Evolutionary conservation across 345 rosid genomes (phyloP).

Genomic region (Pugionium cornutum): DNA sequence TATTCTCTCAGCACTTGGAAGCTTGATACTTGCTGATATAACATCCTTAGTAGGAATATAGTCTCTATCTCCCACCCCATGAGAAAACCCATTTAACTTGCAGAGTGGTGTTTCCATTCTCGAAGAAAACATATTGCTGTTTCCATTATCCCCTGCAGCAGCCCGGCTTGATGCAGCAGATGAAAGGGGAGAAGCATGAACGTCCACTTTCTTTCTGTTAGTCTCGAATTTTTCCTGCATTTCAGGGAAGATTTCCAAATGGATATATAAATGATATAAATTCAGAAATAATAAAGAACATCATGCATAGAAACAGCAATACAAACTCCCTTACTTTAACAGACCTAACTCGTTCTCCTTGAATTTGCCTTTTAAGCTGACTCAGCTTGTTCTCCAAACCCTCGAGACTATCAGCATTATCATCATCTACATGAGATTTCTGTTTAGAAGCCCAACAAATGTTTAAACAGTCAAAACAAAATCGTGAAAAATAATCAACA

Average conservation of each 20-base stretch:
- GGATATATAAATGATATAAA: neutral
- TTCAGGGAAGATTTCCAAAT: constrained; percentile 3
- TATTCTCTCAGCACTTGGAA: constrained; percentile 66
- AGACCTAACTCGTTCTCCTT: constrained; percentile 61
- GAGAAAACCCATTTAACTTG: constrained; percentile 55
- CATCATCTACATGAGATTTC: constrained; percentile 59
- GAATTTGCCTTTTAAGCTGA: constrained; percentile 79
- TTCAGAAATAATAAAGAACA: neutral
- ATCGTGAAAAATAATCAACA: neutral
- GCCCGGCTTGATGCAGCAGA: constrained; percentile 50
- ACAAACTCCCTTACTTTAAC: constrained; percentile 49
- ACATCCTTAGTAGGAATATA: constrained; percentile 62
- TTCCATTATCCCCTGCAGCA: constrained; percentile 41
- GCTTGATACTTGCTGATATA: constrained; percentile 49
- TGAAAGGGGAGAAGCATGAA: constrained; percentile 45
- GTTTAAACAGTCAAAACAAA: constrained; percentile 15
- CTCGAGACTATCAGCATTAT: constrained; percentile 45
- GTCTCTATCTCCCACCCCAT: constrained; percentile 70
- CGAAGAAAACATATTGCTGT: constrained; percentile 39
- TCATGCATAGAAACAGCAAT: constrained; percentile 5
- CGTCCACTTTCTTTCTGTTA: constrained; percentile 61
- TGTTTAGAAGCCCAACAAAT: constrained; percentile 35
- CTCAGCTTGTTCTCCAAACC: constrained; percentile 62
- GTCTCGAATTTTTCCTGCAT: constrained; percentile 69
- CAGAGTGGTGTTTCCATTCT: constrained; percentile 62